phyloP scores from a whole-genome alignment of 2,329 filamentous ascomycete species.

The Gnomoniopsis sp. region DNA sequence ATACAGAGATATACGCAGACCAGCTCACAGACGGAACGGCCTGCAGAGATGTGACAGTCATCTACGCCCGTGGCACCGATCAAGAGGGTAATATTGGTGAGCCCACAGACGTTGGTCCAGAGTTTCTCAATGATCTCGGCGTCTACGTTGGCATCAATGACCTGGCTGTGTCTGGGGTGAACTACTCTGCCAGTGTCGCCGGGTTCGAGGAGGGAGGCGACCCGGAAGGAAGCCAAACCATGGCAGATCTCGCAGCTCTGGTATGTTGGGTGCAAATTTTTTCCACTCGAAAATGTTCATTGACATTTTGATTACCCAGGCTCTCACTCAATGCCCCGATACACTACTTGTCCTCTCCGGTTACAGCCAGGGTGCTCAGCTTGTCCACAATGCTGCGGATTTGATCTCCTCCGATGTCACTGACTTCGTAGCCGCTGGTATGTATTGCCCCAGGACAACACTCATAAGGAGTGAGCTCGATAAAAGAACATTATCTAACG shows the following conservation, averaged over 20 bases:
- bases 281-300: not conserved
- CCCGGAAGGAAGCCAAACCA: constrained; percentile 16
- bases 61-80: constrained; percentile 15
- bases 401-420: constrained; percentile 18
- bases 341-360: constrained; percentile 40
- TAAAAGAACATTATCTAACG: not conserved
- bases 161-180: constrained; percentile 26
- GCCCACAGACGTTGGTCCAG: constrained; percentile 22
- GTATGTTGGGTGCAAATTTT: no score
- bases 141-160: constrained; percentile 14
- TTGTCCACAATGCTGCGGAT: constrained; percentile 26
- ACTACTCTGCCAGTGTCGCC: constrained; percentile 23
- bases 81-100: constrained; percentile 17
- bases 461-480: not conserved
- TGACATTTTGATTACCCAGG: not conserved
- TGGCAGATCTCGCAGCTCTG: constrained; percentile 12
- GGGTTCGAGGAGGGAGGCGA: constrained; percentile 26
- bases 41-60: constrained; percentile 16
- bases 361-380: constrained; percentile 30
- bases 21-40: constrained; percentile 15
- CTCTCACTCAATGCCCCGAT: constrained; percentile 30
- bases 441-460: not conserved
- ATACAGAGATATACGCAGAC: constrained; percentile 3
- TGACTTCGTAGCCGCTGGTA: constrained; percentile 18
- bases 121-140: constrained; percentile 22